Evolutionary conservation across 2,329 filamentous ascomycete genomes (phyloP), one percentile per base, ranked within the genome.

Genomic region (Ceratocystis cacaofunesta): DNA sequence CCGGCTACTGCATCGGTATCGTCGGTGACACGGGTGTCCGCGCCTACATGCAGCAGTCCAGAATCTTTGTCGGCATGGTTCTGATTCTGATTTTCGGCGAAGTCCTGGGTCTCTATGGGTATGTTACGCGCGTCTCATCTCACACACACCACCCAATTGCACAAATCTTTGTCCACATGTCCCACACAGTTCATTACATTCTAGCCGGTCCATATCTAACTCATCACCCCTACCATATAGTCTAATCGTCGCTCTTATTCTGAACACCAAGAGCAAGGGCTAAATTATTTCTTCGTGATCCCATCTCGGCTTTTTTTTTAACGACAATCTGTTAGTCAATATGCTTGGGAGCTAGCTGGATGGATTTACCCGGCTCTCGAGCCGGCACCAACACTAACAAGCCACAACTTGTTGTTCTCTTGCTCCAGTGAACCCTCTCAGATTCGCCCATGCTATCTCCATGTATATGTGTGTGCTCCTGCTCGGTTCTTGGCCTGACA

Each of bases 1-100:
- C 94, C 68, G 94, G 94, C 64, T 99, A 97, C 78, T 90, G 91
- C 67, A 99, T 99, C 75, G 94, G 94, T 65, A 84, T 96, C 68
- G 92, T 99, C 25, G 94, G 94, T 70, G 95, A 99, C 78, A 87
- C 86, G 77, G 92, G 94, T 68, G 92, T 97, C 64, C 86, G 94
- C 71, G 86, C 91, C 66, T 97, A 95, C 78, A 96, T 99, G 91
- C 85, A 90, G 72, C 94, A 99, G 76, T 95, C 89, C 62, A 85
- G 92, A 69, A 88, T 99, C 70, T 99, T 96, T 71, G 94, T 99
- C 62, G 94, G 94, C 76, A 97, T 97, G 94, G 92, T 99, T 60
- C 78, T 99, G 72, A 97, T 97, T 71, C 82, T 97, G 69, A 99
- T 99, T 83, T 99, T 99, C 74, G 94, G 90, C 66, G 94, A 99